phyloP scores from a whole-genome alignment of 768 basidiomycete genomes.

The Phlebiopsis gigantea region DNA sequence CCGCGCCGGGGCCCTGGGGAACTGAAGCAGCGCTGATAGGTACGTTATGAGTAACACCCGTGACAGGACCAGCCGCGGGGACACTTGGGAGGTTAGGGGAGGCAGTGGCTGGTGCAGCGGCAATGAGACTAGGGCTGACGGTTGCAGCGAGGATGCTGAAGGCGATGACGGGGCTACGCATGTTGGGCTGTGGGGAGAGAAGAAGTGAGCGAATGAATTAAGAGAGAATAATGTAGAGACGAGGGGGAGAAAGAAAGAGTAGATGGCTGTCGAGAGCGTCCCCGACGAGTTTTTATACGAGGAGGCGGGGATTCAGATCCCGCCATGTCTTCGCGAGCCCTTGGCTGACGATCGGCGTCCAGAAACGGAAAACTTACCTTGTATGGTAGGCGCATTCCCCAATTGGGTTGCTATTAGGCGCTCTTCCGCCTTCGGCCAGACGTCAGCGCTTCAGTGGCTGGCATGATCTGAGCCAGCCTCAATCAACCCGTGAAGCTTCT shows the following conservation, averaged over 20 bases:
- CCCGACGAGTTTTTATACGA: constrained; percentile 17
- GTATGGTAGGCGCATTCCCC: not conserved
- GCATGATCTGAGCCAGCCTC: no score
- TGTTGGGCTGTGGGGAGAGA: constrained; percentile 15
- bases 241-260: constrained; percentile 15
- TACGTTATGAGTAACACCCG: constrained; percentile 1
- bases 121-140: constrained; percentile 25
- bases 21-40: not conserved
- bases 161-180: constrained; percentile 29
- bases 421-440: no score
- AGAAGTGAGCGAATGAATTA: constrained; percentile 19
- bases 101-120: constrained; percentile 21
- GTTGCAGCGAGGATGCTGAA: constrained; percentile 26
- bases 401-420: not conserved
- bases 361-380: constrained; percentile 4
- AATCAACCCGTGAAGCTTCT: no score
- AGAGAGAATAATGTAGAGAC: constrained; percentile 22
- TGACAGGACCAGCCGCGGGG: constrained; percentile 11
- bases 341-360: constrained; percentile 9
- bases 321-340: constrained; percentile 22
- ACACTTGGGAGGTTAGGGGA: constrained; percentile 14
- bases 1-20: not conserved
- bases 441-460: no score
- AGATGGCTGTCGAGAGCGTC: not conserved
- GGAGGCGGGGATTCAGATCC: constrained; percentile 15